These are phyloP conservation scores for Cercophora sp. DNA, from an alignment of 495 filamentous ascomycete genomes.

Conservation along the genomic window DNA sequence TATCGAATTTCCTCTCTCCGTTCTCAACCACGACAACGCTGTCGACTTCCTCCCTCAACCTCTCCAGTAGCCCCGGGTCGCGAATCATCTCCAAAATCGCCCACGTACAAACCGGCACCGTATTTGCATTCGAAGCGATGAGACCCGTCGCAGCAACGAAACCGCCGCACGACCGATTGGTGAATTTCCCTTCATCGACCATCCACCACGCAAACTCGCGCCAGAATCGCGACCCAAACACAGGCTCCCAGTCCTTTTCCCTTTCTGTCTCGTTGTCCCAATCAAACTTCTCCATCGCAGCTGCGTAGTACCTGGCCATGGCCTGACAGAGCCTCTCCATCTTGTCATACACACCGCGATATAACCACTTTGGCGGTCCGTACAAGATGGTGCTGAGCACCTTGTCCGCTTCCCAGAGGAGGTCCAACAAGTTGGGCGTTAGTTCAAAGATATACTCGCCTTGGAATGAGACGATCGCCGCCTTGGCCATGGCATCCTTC, in stretches of 20 bases:
- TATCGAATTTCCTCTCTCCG: constrained; percentile 15
- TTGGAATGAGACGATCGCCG: constrained; percentile 8
- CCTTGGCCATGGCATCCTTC: constrained; percentile 13
- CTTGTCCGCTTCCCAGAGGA: constrained; percentile 11
- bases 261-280: not conserved
- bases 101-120: constrained; percentile 29
- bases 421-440: constrained; percentile 7
- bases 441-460: constrained; percentile 9
- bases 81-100: constrained; percentile 24
- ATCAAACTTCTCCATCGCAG: not conserved
- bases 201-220: not conserved
- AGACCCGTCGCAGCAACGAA: not conserved
- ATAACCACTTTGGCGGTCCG: not conserved
- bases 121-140: constrained; percentile 24
- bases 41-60: constrained; percentile 20
- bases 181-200: not conserved
- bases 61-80: constrained; percentile 20
- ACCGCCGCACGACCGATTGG: not conserved
- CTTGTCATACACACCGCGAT: not conserved
- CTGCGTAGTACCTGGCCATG: not conserved
- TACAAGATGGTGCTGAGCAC: not conserved
- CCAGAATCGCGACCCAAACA: constrained; percentile 1
- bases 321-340: not conserved
- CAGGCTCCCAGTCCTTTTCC: not conserved
- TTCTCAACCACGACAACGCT: constrained; percentile 8